These are phyloP conservation scores for Debaryomycetaceae sp. DNA, from an alignment of 1,139 yeast genomes.

Conservation along the genomic window DNA sequence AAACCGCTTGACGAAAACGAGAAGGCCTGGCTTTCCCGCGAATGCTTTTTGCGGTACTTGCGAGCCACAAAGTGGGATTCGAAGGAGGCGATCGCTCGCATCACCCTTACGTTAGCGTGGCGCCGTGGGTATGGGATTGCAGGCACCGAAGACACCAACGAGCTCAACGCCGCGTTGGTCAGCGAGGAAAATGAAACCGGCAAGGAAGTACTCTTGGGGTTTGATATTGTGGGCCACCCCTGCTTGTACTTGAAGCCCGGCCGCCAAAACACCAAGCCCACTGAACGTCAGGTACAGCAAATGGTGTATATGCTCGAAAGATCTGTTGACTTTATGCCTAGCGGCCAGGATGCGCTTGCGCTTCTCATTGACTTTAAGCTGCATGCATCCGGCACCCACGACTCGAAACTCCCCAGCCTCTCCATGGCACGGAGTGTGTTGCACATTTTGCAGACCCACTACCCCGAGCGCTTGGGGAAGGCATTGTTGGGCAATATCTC, in stretches of 20 bases:
- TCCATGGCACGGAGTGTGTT: slow-evolving; percentile 73
- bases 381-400: slow-evolving; percentile 33
- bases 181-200: slow-evolving; percentile 36
- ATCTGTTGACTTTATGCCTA: slow-evolving; percentile 38
- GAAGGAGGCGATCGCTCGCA: slow-evolving; percentile 28
- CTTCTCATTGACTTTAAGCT: slow-evolving; percentile 37
- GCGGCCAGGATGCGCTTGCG: slow-evolving; percentile 39
- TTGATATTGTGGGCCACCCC: slow-evolving; percentile 36
- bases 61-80: slow-evolving; percentile 38
- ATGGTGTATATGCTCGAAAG: slow-evolving; percentile 39
- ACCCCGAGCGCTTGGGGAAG: slow-evolving; percentile 89
- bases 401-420: slow-evolving; percentile 73
- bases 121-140: slow-evolving; percentile 35
- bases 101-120: slow-evolving; percentile 36
- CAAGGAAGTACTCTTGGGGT: slow-evolving; percentile 36
- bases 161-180: slow-evolving; percentile 21
- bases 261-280: slow-evolving; percentile 36
- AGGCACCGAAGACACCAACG: slow-evolving; percentile 4
- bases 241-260: slow-evolving; percentile 40
- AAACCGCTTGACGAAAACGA: slow-evolving; percentile 18
- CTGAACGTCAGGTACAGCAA: slow-evolving; percentile 35
- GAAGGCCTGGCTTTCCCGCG: slow-evolving; percentile 37
- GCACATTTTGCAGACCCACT: slow-evolving; percentile 84
- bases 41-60: slow-evolving; percentile 36
- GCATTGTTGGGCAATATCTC: slow-evolving; percentile 89